Evolutionary conservation across 768 basidiomycete species (phyloP).

Genomic region (Pulveroboletus sp.): DNA sequence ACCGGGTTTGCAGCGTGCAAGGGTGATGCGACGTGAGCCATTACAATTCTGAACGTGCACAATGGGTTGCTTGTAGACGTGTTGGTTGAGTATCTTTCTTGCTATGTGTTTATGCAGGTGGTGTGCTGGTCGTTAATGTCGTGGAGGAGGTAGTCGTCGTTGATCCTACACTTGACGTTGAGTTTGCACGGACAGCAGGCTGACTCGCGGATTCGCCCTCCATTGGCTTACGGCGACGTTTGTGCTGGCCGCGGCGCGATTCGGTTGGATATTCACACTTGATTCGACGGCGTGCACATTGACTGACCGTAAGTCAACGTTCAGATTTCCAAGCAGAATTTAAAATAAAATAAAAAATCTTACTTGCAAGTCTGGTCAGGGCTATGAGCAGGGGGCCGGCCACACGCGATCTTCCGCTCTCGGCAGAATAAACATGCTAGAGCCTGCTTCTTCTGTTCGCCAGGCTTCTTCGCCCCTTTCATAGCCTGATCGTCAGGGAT

Average conservation of each 20-base stretch:
- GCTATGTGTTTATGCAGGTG: slow-evolving; percentile 16
- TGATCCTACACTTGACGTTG: slow-evolving; percentile 15
- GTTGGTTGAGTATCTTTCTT: slow-evolving; percentile 1
- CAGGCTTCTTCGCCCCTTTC: slow-evolving; percentile 32
- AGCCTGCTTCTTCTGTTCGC: slow-evolving; percentile 42
- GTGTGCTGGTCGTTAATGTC: slow-evolving; percentile 16
- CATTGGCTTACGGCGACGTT: slow-evolving; percentile 31
- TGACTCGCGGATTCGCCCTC: slow-evolving; percentile 24
- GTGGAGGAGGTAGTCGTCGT: slow-evolving; percentile 15
- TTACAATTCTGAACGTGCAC: slow-evolving; percentile 9
- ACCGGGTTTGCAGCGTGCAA: slow-evolving; percentile 8
- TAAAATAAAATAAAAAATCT: slow-evolving; percentile 15
- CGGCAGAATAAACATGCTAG: slow-evolving; percentile 47
- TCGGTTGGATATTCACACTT: slow-evolving; percentile 47
- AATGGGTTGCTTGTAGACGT: slow-evolving; percentile 5
- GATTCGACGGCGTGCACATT: slow-evolving; percentile 44
- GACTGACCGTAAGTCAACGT: slow-evolving; percentile 31
- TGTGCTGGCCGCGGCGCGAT: slow-evolving; percentile 45
- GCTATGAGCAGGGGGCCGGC: slow-evolving; percentile 36
- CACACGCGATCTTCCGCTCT: slow-evolving; percentile 49
- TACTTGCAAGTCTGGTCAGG: slow-evolving; percentile 44
- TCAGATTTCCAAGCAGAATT: slow-evolving; percentile 3
- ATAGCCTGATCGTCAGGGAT: slow-evolving; percentile 31
- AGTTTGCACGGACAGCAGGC: slow-evolving; percentile 17
- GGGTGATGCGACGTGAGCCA: slow-evolving; percentile 3